Evolutionary conservation across 1,284 basidiomycete genomes (phyloP), one percentile per base, ranked within the genome.

Genomic region (Ceratobasidium sp.): DNA sequence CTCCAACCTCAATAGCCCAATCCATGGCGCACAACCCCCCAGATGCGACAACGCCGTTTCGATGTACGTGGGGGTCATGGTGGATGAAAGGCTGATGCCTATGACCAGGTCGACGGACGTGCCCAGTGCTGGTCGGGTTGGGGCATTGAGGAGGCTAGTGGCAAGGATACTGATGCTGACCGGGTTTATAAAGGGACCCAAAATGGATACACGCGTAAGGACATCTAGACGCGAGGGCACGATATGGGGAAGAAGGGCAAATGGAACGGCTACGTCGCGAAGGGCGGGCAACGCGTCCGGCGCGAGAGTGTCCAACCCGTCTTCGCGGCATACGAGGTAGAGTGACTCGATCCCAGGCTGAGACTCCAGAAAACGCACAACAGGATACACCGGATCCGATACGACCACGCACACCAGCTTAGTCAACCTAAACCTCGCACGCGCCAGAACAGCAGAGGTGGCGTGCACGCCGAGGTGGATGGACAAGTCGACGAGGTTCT

Each of bases 211-310:
- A 9, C 50, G 49, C 13, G n/a, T 41, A 8, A 69, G 3, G 28
- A 28, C 52, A 18, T 23, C 35, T n/a, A 70, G 46, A 5, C 63
- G 63, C 5, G 46, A 14, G 13, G 28, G 30, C 5, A 70, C 1
- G 3, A 67, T n/a, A 23, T 11, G 23, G 16, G 16, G 23, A 23
- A 70, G 66, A 3, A 46, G 11, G 2, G 13, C 0, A 18, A 35
- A 1, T 28, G 67, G 55, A 41, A 44, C 67, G 1, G 54, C 44
- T 8, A 70, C 28, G 26, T 70, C 43, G 1, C 30, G 41, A 3
- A 70, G 54, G 2, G 30, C 67, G 14, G 67, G 67, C 6, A 70
- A 44, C 14, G 55, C 67, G 43, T 28, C 41, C 6, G 67, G 67
- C 13, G 41, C 9, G 30, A 70, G 67, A 0, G 13, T 13, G 21